phyloP scores from a whole-genome alignment of 2,329 filamentous ascomycete species.

The Beauveria rudraprayagi region DNA sequence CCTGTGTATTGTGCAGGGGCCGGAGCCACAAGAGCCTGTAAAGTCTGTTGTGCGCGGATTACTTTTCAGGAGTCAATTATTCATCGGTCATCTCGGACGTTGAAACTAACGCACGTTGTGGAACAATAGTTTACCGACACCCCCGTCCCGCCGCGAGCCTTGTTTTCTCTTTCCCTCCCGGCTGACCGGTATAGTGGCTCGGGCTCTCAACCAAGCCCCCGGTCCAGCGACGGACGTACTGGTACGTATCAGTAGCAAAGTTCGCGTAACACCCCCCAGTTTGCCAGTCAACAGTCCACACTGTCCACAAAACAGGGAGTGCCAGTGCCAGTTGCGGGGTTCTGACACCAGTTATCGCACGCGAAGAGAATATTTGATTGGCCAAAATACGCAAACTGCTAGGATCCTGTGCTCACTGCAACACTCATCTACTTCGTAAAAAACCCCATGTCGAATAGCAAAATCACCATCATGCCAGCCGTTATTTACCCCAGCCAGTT shows the following conservation, averaged over 20 bases:
- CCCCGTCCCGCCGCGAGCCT: not conserved
- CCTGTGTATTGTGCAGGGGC: too few species aligned
- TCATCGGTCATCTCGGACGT: not conserved
- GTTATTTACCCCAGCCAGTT: not conserved
- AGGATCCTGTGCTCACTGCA: not conserved
- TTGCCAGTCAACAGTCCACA: too few species aligned
- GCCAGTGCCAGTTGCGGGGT: not conserved
- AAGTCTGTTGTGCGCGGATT: not conserved
- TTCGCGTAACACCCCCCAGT: not conserved
- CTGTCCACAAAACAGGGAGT: too few species aligned
- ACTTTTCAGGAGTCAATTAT: not conserved
- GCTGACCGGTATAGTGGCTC: slow-evolving; percentile 4
- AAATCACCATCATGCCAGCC: not conserved
- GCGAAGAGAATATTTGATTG: not conserved
- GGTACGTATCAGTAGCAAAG: not conserved
- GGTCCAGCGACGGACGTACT: slow-evolving; percentile 2
- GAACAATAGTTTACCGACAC: not conserved
- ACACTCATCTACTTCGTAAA: not conserved
- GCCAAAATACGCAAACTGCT: slow-evolving; percentile 1
- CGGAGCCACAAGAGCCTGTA: too few species aligned
- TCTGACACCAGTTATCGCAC: not conserved
- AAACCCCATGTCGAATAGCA: not conserved
- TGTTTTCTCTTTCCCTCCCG: slow-evolving; percentile 7
- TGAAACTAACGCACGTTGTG: not conserved
- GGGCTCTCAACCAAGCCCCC: slow-evolving; percentile 1